phyloP scores from a whole-genome alignment of 1,139 yeast species.

The Kurtzmaniella quercitrusa region DNA sequence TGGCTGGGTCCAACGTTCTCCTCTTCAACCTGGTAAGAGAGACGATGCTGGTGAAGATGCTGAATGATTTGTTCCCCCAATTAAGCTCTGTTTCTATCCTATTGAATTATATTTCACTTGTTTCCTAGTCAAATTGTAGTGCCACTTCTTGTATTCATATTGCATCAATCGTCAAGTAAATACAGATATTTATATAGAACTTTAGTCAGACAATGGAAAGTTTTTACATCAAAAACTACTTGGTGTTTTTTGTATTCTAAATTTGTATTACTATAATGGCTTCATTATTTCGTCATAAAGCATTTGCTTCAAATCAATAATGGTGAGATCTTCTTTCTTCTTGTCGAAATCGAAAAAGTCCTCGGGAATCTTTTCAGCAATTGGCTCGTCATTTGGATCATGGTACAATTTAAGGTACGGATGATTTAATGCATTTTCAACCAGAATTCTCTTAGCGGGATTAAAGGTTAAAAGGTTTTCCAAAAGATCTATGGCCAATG shows the following conservation, averaged over 20 bases:
- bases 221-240: too few relatives aligned
- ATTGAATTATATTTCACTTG: too few relatives aligned
- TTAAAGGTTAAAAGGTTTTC: slow-evolving; percentile 58
- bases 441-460: slow-evolving; percentile 61
- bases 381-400: slow-evolving; percentile 71
- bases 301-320: slow-evolving; percentile 47
- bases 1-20: not conserved
- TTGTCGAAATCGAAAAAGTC: slow-evolving; percentile 64
- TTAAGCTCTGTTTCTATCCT: too few relatives aligned
- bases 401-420: slow-evolving; percentile 65
- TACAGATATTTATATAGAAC: too few relatives aligned
- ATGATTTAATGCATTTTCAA: slow-evolving; percentile 60
- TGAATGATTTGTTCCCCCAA: too few relatives aligned
- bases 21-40: slow-evolving; percentile 3
- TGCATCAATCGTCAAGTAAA: too few relatives aligned
- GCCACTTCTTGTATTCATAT: not conserved
- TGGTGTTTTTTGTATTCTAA: not conserved
- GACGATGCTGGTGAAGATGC: not conserved
- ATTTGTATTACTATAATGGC: slow-evolving; percentile 18
- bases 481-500: slow-evolving; percentile 59
- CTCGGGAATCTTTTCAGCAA: slow-evolving; percentile 50
- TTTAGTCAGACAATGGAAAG: too few relatives aligned
- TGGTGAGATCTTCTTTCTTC: slow-evolving; percentile 45
- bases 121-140: too few relatives aligned
- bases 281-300: slow-evolving; percentile 54